Percentiles rank a stretch among this genome's conserved stretches.
phyloP scores from a whole-genome alignment of 2,329 filamentous ascomycete species.

The Neoascochyta sp. region DNA sequence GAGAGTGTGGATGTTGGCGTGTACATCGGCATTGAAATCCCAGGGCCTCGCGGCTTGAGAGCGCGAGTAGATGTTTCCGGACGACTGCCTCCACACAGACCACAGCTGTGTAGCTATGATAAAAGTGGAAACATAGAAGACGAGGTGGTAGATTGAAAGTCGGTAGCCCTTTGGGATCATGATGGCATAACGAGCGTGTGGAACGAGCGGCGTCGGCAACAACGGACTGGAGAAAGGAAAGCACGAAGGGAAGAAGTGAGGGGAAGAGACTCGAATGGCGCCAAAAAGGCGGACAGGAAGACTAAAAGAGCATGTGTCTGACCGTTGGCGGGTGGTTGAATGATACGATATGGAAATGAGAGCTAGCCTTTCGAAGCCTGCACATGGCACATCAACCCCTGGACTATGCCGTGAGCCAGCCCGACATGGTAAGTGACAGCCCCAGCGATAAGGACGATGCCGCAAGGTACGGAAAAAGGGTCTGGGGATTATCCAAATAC shows the following conservation, averaged over 20 bases:
- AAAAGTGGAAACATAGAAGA: conserved; percentile 30
- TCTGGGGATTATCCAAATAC: conserved; percentile 12
- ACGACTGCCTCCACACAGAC: conserved; percentile 27
- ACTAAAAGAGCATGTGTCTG: conserved; percentile 11
- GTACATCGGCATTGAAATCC: conserved; percentile 27
- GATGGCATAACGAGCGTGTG: conserved; percentile 23
- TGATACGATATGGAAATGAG: conserved; percentile 12
- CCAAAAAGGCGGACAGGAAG: conserved; percentile 17
- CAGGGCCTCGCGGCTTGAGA: conserved; percentile 10
- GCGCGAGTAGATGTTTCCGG: conserved; percentile 13
- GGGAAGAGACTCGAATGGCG: conserved; percentile 11
- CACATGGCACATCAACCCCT: conserved; percentile 13
- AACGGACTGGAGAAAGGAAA: conserved; percentile 4
- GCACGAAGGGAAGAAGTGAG: conserved; percentile 3
- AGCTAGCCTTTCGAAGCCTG: conserved; percentile 14
- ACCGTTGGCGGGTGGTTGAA: conserved; percentile 5
- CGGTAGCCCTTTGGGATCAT: conserved; percentile 31
- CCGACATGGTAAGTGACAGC: conserved; percentile 12
- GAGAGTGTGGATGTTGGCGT: conserved; percentile 33
- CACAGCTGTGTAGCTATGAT: conserved; percentile 28
- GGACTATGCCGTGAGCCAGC: conserved; percentile 11
- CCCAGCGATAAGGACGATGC: conserved; percentile 3
- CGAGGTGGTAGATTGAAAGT: conserved; percentile 23
- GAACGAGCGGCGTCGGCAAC: conserved; percentile 10
- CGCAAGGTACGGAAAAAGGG: conserved; percentile 19